Evolutionary conservation across 768 basidiomycete species (phyloP), one percentile per base, ranked within the genome.

Genomic region (Lentinula sp.): DNA sequence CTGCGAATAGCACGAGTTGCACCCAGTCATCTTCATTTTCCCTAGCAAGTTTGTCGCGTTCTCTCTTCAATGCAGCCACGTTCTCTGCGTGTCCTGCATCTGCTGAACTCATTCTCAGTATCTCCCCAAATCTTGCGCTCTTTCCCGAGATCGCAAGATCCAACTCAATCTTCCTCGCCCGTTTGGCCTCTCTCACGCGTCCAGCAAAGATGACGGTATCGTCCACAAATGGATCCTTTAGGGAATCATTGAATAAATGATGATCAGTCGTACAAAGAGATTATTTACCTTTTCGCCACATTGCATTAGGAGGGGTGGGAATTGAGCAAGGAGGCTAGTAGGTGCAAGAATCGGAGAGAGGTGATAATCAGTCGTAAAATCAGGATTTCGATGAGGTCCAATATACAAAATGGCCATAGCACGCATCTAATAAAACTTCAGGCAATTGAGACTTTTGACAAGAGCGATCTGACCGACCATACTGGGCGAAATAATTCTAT

Each of bases 371-470:
- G 89, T 89, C 59, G 86, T 84, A 71, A 99, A 95, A 72, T 98
- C 95, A 6, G 97, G 97, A 70, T 93, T 90, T 56, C 87, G 88
- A 68, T 91, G 85, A 1, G 97, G 96, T 1, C 96, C 96, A 62
- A 99, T 89, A 75, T 97, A 97, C 64, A 96, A 76, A 69, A 97
- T 95, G 3, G 96, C 96, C 97, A 99, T 99, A 0, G 96, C 95
- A 39, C 97, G 91, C 93, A 98, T 98, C 96, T 98, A 67, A n/a
- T 48, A 60, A 39, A n/a, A 56, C 23, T 61, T 51, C 13, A 32
- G 16, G 5, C 63, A 31, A 63, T 60, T 23, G 63, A 39, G 53
- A 48, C 50, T 40, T 3, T 37, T 9, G 32, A 4, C 51, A 46
- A 60, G 51, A 35, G 16, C 2, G 49, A 57, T 39, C 48, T 31